A percentile compares a stretch with the other conserved stretches of the same genome.
These are phyloP conservation scores for Exophiala aquamarina DNA, from an alignment of 2,329 filamentous ascomycete species.

Conservation along the genomic window DNA sequence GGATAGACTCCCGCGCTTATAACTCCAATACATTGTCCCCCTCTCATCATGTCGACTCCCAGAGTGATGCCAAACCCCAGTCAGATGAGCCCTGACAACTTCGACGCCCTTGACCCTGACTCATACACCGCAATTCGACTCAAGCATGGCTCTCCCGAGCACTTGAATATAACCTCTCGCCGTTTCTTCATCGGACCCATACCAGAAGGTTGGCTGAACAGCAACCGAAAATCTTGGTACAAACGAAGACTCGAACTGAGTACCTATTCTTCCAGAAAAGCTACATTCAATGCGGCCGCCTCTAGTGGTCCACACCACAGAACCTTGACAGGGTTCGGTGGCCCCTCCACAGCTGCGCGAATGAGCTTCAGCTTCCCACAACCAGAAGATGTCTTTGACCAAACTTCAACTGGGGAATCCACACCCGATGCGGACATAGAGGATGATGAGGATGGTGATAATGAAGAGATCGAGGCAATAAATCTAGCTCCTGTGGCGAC, in stretches of 20 bases:
- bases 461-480: constrained; percentile 13
- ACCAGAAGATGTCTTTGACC: constrained; percentile 33
- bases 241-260: constrained; percentile 44
- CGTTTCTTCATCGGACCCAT: constrained; percentile 67
- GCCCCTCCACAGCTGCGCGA: constrained; percentile 30
- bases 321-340: constrained; percentile 32
- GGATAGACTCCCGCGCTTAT: too few species aligned
- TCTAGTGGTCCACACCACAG: constrained; percentile 43
- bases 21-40: neutral
- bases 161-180: constrained; percentile 61
- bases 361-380: constrained; percentile 36
- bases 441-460: constrained; percentile 16
- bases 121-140: constrained; percentile 57
- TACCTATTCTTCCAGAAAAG: constrained; percentile 47
- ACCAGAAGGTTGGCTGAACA: constrained; percentile 64
- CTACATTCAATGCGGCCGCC: constrained; percentile 54
- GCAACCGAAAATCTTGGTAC: constrained; percentile 65
- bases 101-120: constrained; percentile 43
- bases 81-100: constrained; percentile 12
- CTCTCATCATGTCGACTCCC: constrained; percentile 15
- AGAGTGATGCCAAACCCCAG: constrained; percentile 18
- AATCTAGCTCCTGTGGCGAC: constrained; percentile 27
- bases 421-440: constrained; percentile 6
- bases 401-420: constrained; percentile 10
- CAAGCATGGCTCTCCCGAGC: constrained; percentile 61